A percentile compares a stretch with the other conserved stretches of the same genome.
These are phyloP conservation scores for Mallotus japonicus DNA, from an alignment of 441 rosid genomes.

Conservation along the genomic window DNA sequence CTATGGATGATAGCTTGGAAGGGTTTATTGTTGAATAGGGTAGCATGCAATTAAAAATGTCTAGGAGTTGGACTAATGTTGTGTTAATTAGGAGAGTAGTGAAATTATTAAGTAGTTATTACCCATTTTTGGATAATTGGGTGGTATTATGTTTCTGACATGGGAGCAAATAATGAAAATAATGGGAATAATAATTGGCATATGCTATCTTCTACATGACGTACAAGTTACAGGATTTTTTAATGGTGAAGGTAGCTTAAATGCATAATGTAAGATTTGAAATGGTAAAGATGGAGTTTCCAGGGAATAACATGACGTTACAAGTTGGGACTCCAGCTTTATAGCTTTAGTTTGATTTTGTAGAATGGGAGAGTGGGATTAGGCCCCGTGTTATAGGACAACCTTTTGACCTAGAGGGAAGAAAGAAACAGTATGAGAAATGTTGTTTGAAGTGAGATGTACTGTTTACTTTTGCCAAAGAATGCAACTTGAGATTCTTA, in stretches of 20 bases:
- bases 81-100: too few relatives aligned
- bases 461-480: not conserved
- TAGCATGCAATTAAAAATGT: too few relatives aligned
- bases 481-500: not conserved
- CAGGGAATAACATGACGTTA: not conserved
- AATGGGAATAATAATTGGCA: not conserved
- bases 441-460: not conserved
- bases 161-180: not conserved
- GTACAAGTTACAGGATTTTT: not conserved
- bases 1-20: too few relatives aligned
- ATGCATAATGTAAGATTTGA: not conserved
- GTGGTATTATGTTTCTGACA: not conserved
- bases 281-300: not conserved
- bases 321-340: not conserved
- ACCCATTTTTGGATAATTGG: not conserved
- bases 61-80: too few relatives aligned
- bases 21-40: too few relatives aligned
- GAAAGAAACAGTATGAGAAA: not conserved
- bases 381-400: not conserved
- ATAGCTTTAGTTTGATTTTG: not conserved
- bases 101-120: too few relatives aligned
- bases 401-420: not conserved
- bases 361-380: not conserved
- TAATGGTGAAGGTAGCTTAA: not conserved
- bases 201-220: too few relatives aligned